phyloP scores from a whole-genome alignment of 306 rosid species.

The Vigna radiata region DNA sequence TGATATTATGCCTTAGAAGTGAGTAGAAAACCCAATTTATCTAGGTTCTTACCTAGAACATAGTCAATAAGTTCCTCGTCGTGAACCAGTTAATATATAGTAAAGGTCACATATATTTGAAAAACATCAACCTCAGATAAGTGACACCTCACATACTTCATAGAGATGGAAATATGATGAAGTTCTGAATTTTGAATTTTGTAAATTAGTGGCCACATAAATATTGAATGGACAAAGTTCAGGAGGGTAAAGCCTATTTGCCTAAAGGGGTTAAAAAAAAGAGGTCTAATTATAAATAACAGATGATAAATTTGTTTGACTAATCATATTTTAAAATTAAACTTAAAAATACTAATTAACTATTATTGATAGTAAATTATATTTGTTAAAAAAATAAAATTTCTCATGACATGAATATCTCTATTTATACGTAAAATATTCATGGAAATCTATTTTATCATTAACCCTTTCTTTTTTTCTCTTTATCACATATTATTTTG shows the following conservation, averaged over 20 bases:
- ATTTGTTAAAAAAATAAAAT: too few relatives aligned
- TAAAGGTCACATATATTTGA: background rate
- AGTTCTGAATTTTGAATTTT: background rate
- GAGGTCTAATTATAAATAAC: background rate
- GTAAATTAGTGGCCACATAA: background rate
- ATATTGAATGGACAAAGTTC: background rate
- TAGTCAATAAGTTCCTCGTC: too few relatives aligned
- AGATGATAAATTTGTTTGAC: background rate
- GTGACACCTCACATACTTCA: background rate
- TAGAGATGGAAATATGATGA: background rate
- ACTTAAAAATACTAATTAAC: too few relatives aligned
- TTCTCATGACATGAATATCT: background rate
- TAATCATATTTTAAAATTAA: background rate
- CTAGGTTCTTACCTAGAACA: background rate
- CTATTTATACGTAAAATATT: background rate
- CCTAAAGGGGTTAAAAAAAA: background rate
- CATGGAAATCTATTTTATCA: background rate
- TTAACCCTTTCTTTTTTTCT: background rate
- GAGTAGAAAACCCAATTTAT: background rate
- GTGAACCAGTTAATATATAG: background rate
- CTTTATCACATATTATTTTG: too few relatives aligned
- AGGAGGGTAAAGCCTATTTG: background rate
- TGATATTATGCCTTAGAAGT: background rate
- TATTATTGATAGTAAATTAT: too few relatives aligned
- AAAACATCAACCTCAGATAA: background rate